Evolutionary conservation across 805 yeast genomes (phyloP).

Genomic region (Kuraishia ogatae): DNA sequence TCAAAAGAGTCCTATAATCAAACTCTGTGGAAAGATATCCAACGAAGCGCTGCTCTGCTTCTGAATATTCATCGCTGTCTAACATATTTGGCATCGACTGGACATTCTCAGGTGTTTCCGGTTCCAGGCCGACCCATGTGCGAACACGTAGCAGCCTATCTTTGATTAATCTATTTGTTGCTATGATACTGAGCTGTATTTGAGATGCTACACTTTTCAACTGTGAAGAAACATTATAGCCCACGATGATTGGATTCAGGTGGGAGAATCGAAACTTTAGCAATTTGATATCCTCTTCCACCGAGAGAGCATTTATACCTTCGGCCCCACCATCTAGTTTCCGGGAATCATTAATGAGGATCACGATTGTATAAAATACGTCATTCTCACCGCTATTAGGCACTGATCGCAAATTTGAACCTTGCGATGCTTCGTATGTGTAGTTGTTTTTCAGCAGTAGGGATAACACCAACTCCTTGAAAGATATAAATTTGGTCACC

Average conservation of each 20-base stretch:
- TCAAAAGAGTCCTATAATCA: slow-evolving; percentile 18
- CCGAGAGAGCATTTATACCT: background rate
- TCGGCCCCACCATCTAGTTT: background rate
- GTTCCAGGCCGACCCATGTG: slow-evolving; percentile 32
- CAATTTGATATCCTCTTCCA: slow-evolving; percentile 5
- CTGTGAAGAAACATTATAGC: background rate
- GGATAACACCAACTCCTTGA: background rate
- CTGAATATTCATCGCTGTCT: slow-evolving; percentile 1
- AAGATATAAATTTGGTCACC: background rate
- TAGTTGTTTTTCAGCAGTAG: background rate
- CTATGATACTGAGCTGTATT: background rate
- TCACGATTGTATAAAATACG: slow-evolving; percentile 13
- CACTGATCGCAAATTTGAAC: background rate
- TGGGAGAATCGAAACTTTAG: slow-evolving; percentile 18
- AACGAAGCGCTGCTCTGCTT: slow-evolving; percentile 11
- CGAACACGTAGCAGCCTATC: slow-evolving; percentile 26
- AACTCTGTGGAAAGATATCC: slow-evolving; percentile 18
- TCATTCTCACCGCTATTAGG: slow-evolving; percentile 12
- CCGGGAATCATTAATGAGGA: slow-evolving; percentile 11
- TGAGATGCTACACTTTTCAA: background rate
- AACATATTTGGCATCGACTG: slow-evolving; percentile 27
- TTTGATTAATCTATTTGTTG: slow-evolving; percentile 5
- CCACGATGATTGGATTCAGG: slow-evolving; percentile 14
- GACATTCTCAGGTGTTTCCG: slow-evolving; percentile 11
- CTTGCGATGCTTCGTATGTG: background rate